These are phyloP conservation scores for Ophiocordyceps polyrhachis-furcata DNA, from an alignment of 2,329 filamentous ascomycete species.

Conservation along the genomic window DNA sequence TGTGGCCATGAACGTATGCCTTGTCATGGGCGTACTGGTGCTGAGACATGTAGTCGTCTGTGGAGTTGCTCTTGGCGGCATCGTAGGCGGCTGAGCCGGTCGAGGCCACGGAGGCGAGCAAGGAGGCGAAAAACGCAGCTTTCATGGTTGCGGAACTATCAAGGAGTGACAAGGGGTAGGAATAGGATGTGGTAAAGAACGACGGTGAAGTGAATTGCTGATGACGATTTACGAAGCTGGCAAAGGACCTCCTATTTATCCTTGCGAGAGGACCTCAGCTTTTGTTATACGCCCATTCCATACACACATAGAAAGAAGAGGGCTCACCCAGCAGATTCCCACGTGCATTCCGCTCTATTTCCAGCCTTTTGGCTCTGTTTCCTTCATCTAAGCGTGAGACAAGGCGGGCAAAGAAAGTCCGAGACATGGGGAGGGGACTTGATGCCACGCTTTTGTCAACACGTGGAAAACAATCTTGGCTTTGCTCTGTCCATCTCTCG, in stretches of 20 bases:
- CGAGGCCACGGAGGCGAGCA: not conserved
- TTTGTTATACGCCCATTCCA: not conserved
- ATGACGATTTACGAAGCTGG: not conserved
- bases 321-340: not conserved
- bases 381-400: not conserved
- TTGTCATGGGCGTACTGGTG: not conserved
- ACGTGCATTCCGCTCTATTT: not conserved
- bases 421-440: not conserved
- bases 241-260: not conserved
- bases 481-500: no score
- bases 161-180: not conserved
- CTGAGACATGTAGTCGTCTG: not conserved
- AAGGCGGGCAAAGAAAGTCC: not conserved
- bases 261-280: not conserved
- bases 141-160: not conserved
- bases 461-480: no score
- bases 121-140: not conserved
- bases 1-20: not conserved
- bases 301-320: not conserved
- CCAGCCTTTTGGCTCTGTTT: not conserved
- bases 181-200: not conserved
- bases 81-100: not conserved
- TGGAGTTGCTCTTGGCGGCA: not conserved
- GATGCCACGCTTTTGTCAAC: not conserved
- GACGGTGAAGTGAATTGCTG: not conserved